Conservation (phyloP, 2,329 filamentous ascomycete genomes). For the Cytospora schulzeri region DNA sequence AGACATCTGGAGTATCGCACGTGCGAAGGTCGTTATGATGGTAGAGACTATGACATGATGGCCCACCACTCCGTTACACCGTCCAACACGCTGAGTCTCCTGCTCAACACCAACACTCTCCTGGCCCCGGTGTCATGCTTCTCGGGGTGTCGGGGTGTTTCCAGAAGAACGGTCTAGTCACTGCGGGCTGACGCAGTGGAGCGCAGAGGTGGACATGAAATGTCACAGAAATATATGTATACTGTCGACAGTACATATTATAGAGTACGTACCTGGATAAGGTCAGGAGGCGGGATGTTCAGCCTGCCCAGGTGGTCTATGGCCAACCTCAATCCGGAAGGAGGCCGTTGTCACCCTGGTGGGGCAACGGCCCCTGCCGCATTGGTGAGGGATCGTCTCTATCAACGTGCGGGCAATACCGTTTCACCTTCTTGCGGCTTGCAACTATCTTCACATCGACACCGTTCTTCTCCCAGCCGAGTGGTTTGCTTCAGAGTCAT, state of each 20-base stretch:
- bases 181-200: slow-evolving; percentile 17
- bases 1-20: neutral
- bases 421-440: slow-evolving; percentile 19
- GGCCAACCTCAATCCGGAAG: slow-evolving; percentile 15
- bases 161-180: slow-evolving; percentile 7
- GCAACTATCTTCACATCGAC: neutral
- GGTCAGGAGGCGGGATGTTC: slow-evolving; percentile 10
- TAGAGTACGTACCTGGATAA: neutral
- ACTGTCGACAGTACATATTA: neutral
- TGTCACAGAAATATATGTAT: slow-evolving; percentile 9
- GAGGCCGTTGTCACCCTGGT: slow-evolving; percentile 6
- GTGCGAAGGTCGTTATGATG: neutral
- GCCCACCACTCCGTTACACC: slow-evolving; percentile 16
- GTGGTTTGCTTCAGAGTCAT: neutral
- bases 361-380: slow-evolving; percentile 12
- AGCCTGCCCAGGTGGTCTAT: slow-evolving; percentile 8
- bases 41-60: slow-evolving; percentile 3
- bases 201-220: slow-evolving; percentile 9
- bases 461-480: neutral
- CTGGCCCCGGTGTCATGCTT: slow-evolving; percentile 16
- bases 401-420: slow-evolving; percentile 14
- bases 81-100: slow-evolving; percentile 17
- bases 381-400: slow-evolving; percentile 12
- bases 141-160: neutral
- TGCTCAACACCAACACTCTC: neutral